phyloP scores from a whole-genome alignment of 1,284 basidiomycete species.

The Ceratobasidium sp. region DNA sequence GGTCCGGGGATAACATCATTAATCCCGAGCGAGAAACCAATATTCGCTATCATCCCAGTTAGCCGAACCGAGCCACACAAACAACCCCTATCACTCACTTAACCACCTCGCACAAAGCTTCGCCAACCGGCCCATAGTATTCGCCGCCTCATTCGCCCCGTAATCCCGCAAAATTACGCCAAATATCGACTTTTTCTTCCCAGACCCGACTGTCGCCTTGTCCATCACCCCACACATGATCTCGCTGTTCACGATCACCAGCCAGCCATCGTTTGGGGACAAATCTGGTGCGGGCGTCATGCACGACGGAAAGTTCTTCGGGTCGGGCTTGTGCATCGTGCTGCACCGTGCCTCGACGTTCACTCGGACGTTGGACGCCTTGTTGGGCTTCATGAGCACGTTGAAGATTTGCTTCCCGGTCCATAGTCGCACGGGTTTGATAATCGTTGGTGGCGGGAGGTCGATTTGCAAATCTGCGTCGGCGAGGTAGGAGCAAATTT shows the following conservation, averaged over 20 bases:
- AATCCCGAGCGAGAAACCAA: constrained; percentile 97
- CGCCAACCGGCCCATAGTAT: constrained; percentile 95
- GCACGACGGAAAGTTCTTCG: constrained; percentile 63
- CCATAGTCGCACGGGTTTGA: constrained; percentile 94
- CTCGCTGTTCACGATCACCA: constrained; percentile 97
- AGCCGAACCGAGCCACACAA: background rate
- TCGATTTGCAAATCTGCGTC: constrained; percentile 94
- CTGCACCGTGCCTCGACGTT: constrained; percentile 98
- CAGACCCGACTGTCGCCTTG: constrained; percentile 96
- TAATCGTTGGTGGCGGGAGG: constrained; percentile 92
- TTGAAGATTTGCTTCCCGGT: constrained; percentile 99
- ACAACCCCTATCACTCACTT: constrained; percentile 58
- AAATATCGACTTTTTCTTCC: constrained; percentile 99
- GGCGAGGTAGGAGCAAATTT: constrained; percentile 93
- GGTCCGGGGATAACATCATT: constrained; percentile 98
- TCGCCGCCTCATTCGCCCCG: constrained; percentile 91
- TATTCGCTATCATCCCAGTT: constrained; percentile 70
- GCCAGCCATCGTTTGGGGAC: constrained; percentile 97
- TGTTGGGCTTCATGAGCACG: constrained; percentile 95
- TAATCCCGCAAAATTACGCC: constrained; percentile 98
- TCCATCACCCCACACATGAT: constrained; percentile 99
- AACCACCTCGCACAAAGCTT: constrained; percentile 96
- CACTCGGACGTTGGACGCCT: constrained; percentile 79
- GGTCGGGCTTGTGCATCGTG: constrained; percentile 84
- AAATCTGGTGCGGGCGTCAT: constrained; percentile 79